Evolutionary conservation across 345 rosid genomes (phyloP), one percentile per base, ranked within the genome.

Genomic region (Laguncularia racemosa): DNA sequence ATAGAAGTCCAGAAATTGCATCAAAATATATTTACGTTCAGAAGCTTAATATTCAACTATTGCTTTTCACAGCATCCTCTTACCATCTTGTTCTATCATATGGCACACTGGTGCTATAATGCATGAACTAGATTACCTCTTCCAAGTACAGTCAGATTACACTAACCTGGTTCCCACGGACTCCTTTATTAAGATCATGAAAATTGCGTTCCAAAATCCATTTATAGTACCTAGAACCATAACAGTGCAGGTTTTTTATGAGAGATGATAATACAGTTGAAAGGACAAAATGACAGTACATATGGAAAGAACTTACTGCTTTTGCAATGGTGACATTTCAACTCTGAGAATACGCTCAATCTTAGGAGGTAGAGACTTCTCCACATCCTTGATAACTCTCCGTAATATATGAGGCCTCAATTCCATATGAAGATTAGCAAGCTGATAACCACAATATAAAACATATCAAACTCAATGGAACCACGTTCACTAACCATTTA

Each of bases 281-380:
- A 14, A 66, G 44, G 12, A 56, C 28, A 38, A 57, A 20, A 21
- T 12, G 38, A 47, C 46, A 55, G 26, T 8, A 14, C 15, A 38
- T 18, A 16, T 58, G 38, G 14, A 45, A 46, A 67, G 15, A 58
- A 70, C 89, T 77, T 69, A 95, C 99, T 90, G 99, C 71, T 90
- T 95, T 74, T 95, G 99, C 61, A 95, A 87, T 65, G 97, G 99
- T 52, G 99, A 95, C 99, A 95, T 95, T 76, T 95, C 99, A 67
- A 95, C 95, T 81, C 99, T 84, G 71, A 95, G 83, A 61, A 95
- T 90, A 48, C 99, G 92, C 83, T 95, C 99, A 66, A 90, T 88
- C 77, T 95, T 95, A 15, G 99, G 99, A 56, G 99, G 99, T 77
- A 95, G 78, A 58, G 97, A 90, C 80, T 95, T 95, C 72, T 95